phyloP scores from a whole-genome alignment of 768 basidiomycete genomes.

The Steccherinum ochraceum region DNA sequence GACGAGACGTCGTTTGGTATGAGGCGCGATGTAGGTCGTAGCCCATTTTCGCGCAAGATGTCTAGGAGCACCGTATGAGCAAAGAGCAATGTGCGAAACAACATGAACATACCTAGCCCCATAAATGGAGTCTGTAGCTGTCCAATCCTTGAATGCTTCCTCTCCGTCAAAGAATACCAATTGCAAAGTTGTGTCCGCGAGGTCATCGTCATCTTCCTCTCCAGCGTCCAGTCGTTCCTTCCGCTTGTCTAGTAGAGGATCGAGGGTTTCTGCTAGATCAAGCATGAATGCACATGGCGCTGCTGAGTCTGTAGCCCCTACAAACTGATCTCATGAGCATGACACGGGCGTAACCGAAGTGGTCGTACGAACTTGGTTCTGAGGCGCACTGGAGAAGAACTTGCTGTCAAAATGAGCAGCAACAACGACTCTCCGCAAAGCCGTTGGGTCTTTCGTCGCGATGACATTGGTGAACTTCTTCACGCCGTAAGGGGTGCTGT shows the following conservation, averaged over 20 bases:
- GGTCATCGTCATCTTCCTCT: conserved; percentile 65
- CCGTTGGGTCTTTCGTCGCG: conserved; percentile 89
- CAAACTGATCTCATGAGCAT: conserved; percentile 51
- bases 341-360: background rate
- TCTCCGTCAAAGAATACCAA: conserved; percentile 97
- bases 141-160: conserved; percentile 92
- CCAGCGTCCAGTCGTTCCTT: conserved; percentile 47
- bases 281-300: conserved; percentile 93
- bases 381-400: conserved; percentile 64
- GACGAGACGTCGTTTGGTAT: conserved; percentile 52
- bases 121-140: conserved; percentile 84
- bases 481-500: conserved; percentile 72
- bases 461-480: conserved; percentile 86
- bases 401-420: conserved; percentile 95
- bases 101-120: conserved; percentile 66
- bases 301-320: conserved; percentile 97
- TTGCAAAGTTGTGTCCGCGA: conserved; percentile 81
- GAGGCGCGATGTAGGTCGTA: conserved; percentile 54
- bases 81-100: conserved; percentile 5
- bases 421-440: conserved; percentile 75
- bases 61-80: conserved; percentile 31
- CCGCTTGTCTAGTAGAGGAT: conserved; percentile 62
- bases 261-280: conserved; percentile 81
- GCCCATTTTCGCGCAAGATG: conserved; percentile 89
- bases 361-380: conserved; percentile 57